These are phyloP conservation scores for Daldinia caldariorum DNA, from an alignment of 495 filamentous ascomycete species.

Conservation along the genomic window DNA sequence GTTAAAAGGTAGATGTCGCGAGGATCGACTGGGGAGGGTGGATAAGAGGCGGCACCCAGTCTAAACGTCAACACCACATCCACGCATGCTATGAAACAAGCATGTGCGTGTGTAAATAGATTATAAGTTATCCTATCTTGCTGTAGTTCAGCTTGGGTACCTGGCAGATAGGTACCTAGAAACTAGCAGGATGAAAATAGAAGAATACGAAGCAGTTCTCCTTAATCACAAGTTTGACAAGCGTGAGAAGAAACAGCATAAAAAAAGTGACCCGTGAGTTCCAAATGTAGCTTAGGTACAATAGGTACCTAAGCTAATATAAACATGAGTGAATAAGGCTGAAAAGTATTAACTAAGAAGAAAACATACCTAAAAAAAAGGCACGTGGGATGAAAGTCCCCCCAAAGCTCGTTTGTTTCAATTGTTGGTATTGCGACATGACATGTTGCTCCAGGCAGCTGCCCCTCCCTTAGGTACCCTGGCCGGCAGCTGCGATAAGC, in stretches of 20 bases:
- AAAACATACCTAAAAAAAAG: background rate
- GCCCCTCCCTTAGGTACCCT: conserved; percentile 20
- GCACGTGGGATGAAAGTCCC: conserved; percentile 4
- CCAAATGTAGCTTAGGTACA: too few relatives aligned
- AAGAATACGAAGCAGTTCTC: too few relatives aligned
- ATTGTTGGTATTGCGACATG: background rate
- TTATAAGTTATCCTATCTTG: background rate
- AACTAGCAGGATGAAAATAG: background rate
- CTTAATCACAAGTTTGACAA: too few relatives aligned
- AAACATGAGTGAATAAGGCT: too few relatives aligned
- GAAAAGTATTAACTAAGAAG: background rate
- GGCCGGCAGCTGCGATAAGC: conserved; percentile 32
- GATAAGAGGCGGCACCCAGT: conserved; percentile 8
- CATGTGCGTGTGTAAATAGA: background rate
- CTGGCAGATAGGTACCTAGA: background rate
- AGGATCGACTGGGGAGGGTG: conserved; percentile 7
- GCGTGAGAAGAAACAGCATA: too few relatives aligned
- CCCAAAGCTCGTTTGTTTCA: conserved; percentile 4
- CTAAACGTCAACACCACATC: conserved; percentile 20
- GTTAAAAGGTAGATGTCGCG: conserved; percentile 10
- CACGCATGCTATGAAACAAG: conserved; percentile 8
- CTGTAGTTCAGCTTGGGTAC: too few relatives aligned
- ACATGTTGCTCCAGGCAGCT: conserved; percentile 35
- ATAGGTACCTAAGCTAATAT: conserved; percentile 1
- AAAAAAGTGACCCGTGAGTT: background rate